Evolutionary conservation across 768 basidiomycete genomes (phyloP).

Genomic region (Suillus clintonianus): DNA sequence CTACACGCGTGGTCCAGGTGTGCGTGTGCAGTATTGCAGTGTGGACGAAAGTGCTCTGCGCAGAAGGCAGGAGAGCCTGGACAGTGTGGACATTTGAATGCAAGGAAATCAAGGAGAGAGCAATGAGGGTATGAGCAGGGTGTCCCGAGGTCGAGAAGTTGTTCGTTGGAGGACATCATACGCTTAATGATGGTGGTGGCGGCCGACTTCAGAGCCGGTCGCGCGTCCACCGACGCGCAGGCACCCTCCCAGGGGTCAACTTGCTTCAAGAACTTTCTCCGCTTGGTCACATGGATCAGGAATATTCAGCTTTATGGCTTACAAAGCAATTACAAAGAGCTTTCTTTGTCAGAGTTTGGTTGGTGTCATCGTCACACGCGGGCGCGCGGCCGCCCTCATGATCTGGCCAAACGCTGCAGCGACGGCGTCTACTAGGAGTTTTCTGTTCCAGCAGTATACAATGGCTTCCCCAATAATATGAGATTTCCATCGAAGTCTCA

Average conservation of each 20-base stretch:
- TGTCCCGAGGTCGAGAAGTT: slow-evolving; percentile 66
- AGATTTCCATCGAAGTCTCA: too few species aligned
- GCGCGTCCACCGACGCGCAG: slow-evolving; percentile 28
- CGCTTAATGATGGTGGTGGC: slow-evolving; percentile 3
- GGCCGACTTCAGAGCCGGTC: slow-evolving; percentile 14
- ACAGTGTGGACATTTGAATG: slow-evolving; percentile 87
- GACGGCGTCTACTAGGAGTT: too few species aligned
- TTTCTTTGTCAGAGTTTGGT: too few species aligned
- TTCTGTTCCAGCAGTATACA: too few species aligned
- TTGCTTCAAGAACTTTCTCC: background rate
- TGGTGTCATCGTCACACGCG: too few species aligned
- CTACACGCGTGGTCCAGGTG: slow-evolving; percentile 71
- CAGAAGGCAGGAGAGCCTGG: slow-evolving; percentile 55
- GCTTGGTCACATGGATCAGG: too few species aligned
- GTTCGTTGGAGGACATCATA: slow-evolving; percentile 35
- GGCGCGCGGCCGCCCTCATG: too few species aligned
- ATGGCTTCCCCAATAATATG: too few species aligned
- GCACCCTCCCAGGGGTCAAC: slow-evolving; percentile 1
- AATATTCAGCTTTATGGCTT: too few species aligned
- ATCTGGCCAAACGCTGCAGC: too few species aligned
- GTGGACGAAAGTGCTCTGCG: slow-evolving; percentile 73
- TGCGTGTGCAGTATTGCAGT: slow-evolving; percentile 62
- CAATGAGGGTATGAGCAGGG: slow-evolving; percentile 73
- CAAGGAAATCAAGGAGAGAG: slow-evolving; percentile 78
- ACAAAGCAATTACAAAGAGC: too few species aligned